phyloP scores from a whole-genome alignment of 2,329 filamentous ascomycete genomes.

The Xylariaceae sp. region DNA sequence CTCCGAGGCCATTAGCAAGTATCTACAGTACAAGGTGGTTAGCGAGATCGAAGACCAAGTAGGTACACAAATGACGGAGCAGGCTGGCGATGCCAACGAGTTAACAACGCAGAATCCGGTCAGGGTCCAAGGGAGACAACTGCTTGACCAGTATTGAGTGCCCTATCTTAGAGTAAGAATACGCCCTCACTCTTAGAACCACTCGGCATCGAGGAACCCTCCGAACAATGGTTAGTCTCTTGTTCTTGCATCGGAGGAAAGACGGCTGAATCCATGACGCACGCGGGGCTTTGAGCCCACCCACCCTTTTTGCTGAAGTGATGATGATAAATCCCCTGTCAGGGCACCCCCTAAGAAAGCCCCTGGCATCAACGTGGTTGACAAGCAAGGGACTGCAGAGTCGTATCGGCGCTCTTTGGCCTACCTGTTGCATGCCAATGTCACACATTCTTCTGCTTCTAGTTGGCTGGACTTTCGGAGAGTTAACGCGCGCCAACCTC shows the following conservation, averaged over 20 bases:
- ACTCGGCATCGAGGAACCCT: neutral
- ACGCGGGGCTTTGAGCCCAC: constrained; percentile 5
- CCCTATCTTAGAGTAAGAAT: neutral
- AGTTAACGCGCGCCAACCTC: too few relatives aligned
- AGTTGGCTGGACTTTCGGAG: neutral
- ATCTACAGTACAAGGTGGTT: too few relatives aligned
- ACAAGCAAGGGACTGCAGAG: constrained; percentile 19
- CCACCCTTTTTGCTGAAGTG: constrained; percentile 26
- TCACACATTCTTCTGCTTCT: constrained; percentile 2
- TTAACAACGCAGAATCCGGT: too few relatives aligned
- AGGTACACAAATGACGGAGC: too few relatives aligned
- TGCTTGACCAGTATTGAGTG: too few relatives aligned
- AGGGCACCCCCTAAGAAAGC: constrained; percentile 13
- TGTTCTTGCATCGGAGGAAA: constrained; percentile 11
- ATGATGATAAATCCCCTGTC: constrained; percentile 28
- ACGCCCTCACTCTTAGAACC: neutral
- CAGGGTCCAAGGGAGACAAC: too few relatives aligned
- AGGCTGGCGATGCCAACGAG: too few relatives aligned
- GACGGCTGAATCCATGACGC: constrained; percentile 9
- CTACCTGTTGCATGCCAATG: constrained; percentile 8
- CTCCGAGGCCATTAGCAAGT: too few relatives aligned
- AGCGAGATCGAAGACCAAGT: too few relatives aligned
- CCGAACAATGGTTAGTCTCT: neutral
- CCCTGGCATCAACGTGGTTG: constrained; percentile 26
- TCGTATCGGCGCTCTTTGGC: constrained; percentile 18